Evolutionary conservation across 78 protist genomes (phyloP), one percentile per base, ranked within the genome.

Genomic region (Chrysochromulina parva): DNA sequence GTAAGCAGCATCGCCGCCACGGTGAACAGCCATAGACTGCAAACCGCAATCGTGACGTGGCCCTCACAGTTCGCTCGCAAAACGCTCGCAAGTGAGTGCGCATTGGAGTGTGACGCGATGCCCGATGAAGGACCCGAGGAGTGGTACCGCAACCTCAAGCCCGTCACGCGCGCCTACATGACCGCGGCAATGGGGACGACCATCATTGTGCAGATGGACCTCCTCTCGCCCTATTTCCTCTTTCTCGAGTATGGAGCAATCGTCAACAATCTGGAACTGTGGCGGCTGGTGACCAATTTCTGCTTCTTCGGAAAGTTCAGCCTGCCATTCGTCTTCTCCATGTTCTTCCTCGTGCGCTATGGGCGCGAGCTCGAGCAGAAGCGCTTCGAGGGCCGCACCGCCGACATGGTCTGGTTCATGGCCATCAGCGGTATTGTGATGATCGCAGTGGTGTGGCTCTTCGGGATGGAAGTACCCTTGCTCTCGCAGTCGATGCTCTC

Each of bases 261-360:
- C 50, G 7, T 78, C 24, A 10, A 48, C 55, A 4, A 3, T 19
- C 60, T 78, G 48, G 86, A 92, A 88, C 38, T 84, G 5, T 93
- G 93, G 93, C 55, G 95, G 5, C 53, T 93, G 0, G 22, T 93
- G 19, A 90, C 95, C 26, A 90, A 69, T 26, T 88, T 93, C 67
- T 13, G 50, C 86, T 93, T 65, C 89, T 90, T 90, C 67, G 95
- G 95, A 14, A 17, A 20, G 57, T 57, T 91, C n/a, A n/a, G 80
- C 38, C 1, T 93, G 38, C 92, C 89, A 14, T 93, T 85, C 4
- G n/a, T 85, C 62, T 82, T 93, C 38, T 89, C 84, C 81, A 76
- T 93, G 93, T 93, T 59, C 86, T 93, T 93, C 89, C 71, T 90
- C 38, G 57, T 38, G 14, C 82, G 62, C 4, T 93, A 93, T 50